phyloP scores from a whole-genome alignment of 164 flowering plant species.

The Dillenia turbinata region DNA sequence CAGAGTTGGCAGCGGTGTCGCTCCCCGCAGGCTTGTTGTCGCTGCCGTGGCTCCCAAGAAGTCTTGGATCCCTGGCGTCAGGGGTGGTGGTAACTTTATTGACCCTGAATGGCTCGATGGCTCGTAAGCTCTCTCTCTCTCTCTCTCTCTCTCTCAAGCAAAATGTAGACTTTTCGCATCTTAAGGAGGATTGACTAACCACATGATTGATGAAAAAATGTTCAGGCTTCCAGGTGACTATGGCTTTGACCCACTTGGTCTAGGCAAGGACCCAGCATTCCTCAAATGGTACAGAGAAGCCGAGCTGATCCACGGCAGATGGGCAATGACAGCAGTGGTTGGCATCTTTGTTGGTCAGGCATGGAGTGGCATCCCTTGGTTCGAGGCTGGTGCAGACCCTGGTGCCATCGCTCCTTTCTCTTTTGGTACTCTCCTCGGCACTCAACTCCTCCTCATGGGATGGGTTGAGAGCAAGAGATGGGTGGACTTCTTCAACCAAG shows the following conservation, averaged over 20 bases:
- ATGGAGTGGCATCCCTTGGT: slow-evolving; percentile 97
- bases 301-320: slow-evolving; percentile 95
- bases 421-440: slow-evolving; percentile 82
- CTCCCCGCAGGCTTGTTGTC: slow-evolving; percentile 36
- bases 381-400: slow-evolving; percentile 95
- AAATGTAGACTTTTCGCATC: neutral
- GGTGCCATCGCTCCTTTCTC: slow-evolving; percentile 96
- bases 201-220: neutral
- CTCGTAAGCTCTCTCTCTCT: slow-evolving; percentile 55
- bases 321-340: slow-evolving; percentile 95
- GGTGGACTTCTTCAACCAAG: slow-evolving; percentile 99
- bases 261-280: slow-evolving; percentile 96
- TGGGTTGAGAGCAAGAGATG: slow-evolving; percentile 99
- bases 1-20: slow-evolving; percentile 15
- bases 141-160: neutral
- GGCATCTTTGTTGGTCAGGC: slow-evolving; percentile 97
- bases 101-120: slow-evolving; percentile 99
- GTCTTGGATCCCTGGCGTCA: slow-evolving; percentile 92
- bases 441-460: slow-evolving; percentile 94
- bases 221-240: slow-evolving; percentile 90
- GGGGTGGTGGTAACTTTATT: slow-evolving; percentile 66
- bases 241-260: slow-evolving; percentile 96
- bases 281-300: slow-evolving; percentile 99
- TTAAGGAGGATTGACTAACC: neutral
- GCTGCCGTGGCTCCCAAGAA: slow-evolving; percentile 70